A percentile compares a stretch with the other conserved stretches of the same genome.
Evolutionary conservation across 129 eudicot species (phyloP).

Genomic region (Lactuca sativa): DNA sequence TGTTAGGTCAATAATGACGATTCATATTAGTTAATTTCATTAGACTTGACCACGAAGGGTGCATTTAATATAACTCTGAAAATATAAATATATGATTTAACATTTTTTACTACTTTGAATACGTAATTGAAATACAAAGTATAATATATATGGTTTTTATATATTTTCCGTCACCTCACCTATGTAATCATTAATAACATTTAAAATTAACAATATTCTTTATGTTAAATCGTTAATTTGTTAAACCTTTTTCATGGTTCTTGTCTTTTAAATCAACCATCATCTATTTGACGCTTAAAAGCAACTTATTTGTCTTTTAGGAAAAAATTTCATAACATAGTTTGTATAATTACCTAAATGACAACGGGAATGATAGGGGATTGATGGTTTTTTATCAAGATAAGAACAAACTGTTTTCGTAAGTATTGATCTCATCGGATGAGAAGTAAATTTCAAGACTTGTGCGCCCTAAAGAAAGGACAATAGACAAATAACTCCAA

Average conservation of each 20-base stretch:
- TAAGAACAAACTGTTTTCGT: not conserved
- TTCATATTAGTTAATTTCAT: too few species aligned
- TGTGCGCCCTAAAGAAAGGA: not conserved
- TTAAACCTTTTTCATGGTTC: not conserved
- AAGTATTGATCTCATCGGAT: conserved; percentile 7
- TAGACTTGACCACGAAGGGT: too few species aligned
- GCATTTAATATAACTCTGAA: too few species aligned
- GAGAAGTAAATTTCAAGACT: conserved; percentile 2
- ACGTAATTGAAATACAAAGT: too few species aligned
- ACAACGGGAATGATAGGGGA: conserved; percentile 13
- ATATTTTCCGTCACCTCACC: too few species aligned
- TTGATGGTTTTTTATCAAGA: conserved; percentile 8
- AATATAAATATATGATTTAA: too few species aligned
- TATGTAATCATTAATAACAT: not conserved
- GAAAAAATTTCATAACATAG: not conserved
- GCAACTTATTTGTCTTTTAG: not conserved
- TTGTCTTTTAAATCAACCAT: too few species aligned
- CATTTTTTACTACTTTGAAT: too few species aligned
- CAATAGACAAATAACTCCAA: not conserved
- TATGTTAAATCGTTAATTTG: not conserved
- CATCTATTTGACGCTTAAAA: not conserved
- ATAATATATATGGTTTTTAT: too few species aligned
- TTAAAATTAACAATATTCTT: not conserved
- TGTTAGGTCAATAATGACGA: too few species aligned
- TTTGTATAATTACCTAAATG: conserved; percentile 3